Conservation (phyloP, 768 basidiomycete genomes). For the Psilocybe cubensis region DNA sequence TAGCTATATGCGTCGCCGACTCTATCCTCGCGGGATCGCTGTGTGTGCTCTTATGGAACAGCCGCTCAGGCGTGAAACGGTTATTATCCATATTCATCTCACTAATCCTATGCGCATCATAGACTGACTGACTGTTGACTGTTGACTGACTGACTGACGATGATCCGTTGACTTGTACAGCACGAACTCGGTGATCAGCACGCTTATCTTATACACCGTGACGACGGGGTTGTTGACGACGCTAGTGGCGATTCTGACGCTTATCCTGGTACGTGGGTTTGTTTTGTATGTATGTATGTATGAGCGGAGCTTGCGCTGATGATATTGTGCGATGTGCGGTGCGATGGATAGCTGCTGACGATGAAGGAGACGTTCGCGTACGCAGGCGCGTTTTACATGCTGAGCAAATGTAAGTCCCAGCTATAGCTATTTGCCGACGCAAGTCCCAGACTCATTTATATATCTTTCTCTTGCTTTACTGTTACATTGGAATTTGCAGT, state of each 20-base stretch:
- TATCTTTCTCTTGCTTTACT: background rate
- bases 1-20: constrained; percentile 2
- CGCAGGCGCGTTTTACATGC: constrained; percentile 4
- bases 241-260: background rate
- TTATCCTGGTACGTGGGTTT: background rate
- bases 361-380: constrained; percentile 3
- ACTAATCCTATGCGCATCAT: background rate
- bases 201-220: constrained; percentile 3
- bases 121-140: background rate
- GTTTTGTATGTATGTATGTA: background rate
- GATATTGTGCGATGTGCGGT: background rate
- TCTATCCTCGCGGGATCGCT: constrained; percentile 2
- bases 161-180: background rate
- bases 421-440: background rate
- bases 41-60: constrained; percentile 1
- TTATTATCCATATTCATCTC: no score
- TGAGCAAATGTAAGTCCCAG: background rate
- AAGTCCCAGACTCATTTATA: background rate
- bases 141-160: background rate
- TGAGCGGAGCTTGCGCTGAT: background rate
- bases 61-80: background rate
- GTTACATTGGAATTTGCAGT: background rate
- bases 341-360: background rate
- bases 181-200: constrained; percentile 7
- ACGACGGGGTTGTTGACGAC: constrained; percentile 1